A percentile compares a stretch with the other conserved stretches of the same genome.
These are phyloP conservation scores for Cucumis variabilis DNA, from an alignment of 331 rosid genomes.

Conservation along the genomic window DNA sequence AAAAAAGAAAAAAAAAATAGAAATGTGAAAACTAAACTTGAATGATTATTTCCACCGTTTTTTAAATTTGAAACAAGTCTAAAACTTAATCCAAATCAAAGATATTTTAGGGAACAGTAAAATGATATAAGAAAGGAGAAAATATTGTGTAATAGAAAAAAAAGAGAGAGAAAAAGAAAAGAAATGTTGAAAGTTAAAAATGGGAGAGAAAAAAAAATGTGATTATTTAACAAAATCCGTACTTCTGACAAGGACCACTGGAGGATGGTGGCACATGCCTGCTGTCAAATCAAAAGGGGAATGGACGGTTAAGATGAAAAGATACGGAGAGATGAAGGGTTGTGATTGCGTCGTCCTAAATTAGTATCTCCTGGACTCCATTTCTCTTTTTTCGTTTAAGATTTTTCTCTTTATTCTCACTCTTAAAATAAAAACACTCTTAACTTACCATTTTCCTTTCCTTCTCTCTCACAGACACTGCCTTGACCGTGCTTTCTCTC, in stretches of 20 bases:
- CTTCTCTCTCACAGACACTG: slow-evolving; percentile 21
- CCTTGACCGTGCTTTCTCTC: slow-evolving; percentile 35
- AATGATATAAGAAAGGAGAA: neutral
- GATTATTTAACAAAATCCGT: slow-evolving; percentile 55
- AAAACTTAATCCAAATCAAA: neutral
- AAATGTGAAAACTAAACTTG: neutral
- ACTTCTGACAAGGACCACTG: slow-evolving; percentile 89
- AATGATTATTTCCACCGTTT: neutral
- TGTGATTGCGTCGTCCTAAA: slow-evolving; percentile 29
- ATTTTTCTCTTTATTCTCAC: slow-evolving; percentile 17
- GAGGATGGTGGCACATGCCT: slow-evolving; percentile 86
- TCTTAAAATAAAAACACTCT: neutral
- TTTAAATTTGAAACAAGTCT: neutral
- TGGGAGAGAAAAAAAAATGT: neutral
- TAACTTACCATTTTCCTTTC: neutral
- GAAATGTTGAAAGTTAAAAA: slow-evolving; percentile 7
- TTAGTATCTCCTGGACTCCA: slow-evolving; percentile 40
- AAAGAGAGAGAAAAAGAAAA: neutral
- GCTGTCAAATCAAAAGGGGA: slow-evolving; percentile 57
- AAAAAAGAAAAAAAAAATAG: no score
- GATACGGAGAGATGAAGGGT: slow-evolving; percentile 57
- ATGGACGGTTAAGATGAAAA: slow-evolving; percentile 39
- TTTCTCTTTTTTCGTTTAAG: slow-evolving; percentile 30
- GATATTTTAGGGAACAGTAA: slow-evolving; percentile 18
- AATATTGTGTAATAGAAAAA: no score